phyloP scores from a whole-genome alignment of 2,329 filamentous ascomycete species.

The Torrubiellomyces zombiae region DNA sequence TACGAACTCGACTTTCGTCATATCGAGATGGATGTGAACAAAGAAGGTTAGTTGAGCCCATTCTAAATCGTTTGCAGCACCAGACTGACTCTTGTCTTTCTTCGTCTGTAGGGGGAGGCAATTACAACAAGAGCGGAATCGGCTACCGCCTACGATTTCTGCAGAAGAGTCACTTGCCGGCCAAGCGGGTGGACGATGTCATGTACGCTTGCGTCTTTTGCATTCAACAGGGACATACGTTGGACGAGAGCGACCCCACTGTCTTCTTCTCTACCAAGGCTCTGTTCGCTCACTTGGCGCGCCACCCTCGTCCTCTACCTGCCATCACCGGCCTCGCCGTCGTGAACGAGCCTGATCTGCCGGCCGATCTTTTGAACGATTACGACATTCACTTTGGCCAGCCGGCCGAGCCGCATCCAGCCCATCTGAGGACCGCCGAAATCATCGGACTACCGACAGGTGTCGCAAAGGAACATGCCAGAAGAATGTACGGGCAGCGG shows the following conservation, averaged over 20 bases:
- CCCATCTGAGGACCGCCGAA: constrained; percentile 22
- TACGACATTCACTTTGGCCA: constrained; percentile 34
- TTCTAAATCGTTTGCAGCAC: background rate
- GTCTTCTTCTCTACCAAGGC: constrained; percentile 37
- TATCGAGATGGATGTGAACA: constrained; percentile 34
- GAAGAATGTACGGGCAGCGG: constrained; percentile 28
- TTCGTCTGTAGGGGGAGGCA: constrained; percentile 20
- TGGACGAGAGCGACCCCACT: constrained; percentile 37
- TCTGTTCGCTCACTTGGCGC: constrained; percentile 34
- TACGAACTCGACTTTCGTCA: constrained; percentile 36
- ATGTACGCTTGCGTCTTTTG: constrained; percentile 40
- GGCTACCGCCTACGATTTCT: constrained; percentile 37
- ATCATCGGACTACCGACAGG: constrained; percentile 26
- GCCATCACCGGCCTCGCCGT: constrained; percentile 29
- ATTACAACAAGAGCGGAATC: constrained; percentile 27
- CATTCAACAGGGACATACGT: constrained; percentile 28
- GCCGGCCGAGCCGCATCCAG: constrained; percentile 22
- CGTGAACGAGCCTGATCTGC: constrained; percentile 26
- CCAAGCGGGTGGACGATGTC: constrained; percentile 32
- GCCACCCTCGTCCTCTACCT: constrained; percentile 36
- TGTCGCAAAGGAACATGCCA: constrained; percentile 28
- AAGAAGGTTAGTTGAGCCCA: constrained; percentile 22
- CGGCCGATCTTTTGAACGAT: constrained; percentile 25
- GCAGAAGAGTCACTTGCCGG: constrained; percentile 36
- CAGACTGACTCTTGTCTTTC: too few species aligned